Evolutionary conservation across 2,329 filamentous ascomycete species (phyloP), one percentile per base, ranked within the genome.

Genomic region (Nannizzia gypsea): DNA sequence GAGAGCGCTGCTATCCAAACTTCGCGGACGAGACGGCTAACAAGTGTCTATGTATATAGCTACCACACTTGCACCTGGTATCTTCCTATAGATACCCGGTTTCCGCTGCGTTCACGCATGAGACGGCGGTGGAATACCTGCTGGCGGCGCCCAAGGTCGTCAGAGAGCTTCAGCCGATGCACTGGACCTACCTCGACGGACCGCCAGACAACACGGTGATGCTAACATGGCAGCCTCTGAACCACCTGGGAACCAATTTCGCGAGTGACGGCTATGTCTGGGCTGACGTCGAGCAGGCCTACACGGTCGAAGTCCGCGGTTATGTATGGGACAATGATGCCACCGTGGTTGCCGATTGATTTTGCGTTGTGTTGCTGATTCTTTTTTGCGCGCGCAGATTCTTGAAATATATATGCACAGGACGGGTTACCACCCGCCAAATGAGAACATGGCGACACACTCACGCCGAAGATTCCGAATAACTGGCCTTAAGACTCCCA

Each of bases 221-320:
- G 70, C 79, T 97, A 64, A 87, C 88, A 58, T 97, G 92, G 92
- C 90, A 96, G 72, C 88, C 92, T 1, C 78, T 87, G 58, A 81
- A 85, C 67, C 82, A 85, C 61, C 74, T 88, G 59, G 83, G 83
- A 3, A 84, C 82, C 1, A 86, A 85, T 67, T 95, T 91, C 70
- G 86, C 92, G 6, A 95, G 88, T 38, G 92, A 99, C 76, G 93
- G 93, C 54, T 95, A 91, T 71, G 80, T 96, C 17, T 99, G 91
- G 91, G 85, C 85, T 15, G 88, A 90, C 66, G 82, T 83, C 4
- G 92, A 99, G 75, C 81, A 86, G 58, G 83, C 83, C 48, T 92
- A 86, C 66, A 85, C 85, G 64, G 85, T 90, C 63, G 87, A 95
- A 62, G 81, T 86, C 63, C 77, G 79, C 63, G 85, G 85, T 65